Base-by-base conservation (phyloP, 2,329 filamentous ascomycete species). In the Pseudogymnoascus sp. region DNA sequence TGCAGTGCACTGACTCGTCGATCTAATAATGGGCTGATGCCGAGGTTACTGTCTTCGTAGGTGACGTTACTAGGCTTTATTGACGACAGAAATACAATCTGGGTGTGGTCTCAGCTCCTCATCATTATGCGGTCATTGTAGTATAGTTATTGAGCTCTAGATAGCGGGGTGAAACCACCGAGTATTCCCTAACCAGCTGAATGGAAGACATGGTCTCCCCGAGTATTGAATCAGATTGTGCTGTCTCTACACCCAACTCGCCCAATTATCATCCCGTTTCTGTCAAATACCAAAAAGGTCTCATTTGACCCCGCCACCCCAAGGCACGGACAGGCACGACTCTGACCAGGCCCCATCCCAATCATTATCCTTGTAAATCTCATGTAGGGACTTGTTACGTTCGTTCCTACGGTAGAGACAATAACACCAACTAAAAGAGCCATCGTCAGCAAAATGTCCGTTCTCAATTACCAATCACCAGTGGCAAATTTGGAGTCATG, bases 151-250 rank as follows among this genome's bases (percentile, higher is more conserved):
- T 53, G n/a, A 31, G 4, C 14, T 16, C 8, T 12, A 53, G 14
- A 31, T 31, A 31, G 46, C 46, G n/a, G 46, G 11, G n/a, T 53
- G n/a, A 53, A 31, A 53, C 46, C n/a, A 31, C n/a, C 25, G 25
- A 53, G 6, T 53, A 53, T 31, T 31, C 46, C 46, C 46, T 53
- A 53, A 31, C 46, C 46, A 53, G 46, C 46, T 53, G 46, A 53
- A 53, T 31, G 18, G 11, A 53, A 53, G 46, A 53, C 46, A 53
- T 53, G 46, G n/a, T 31, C 4, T 31, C 11, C 46, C 8, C 25
- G n/a, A 16, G 8, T 7, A 53, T 31, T 31, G n/a, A 53, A 53
- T 53, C 25, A 53, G 12, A 31, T 31, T 53, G 25, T 16, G 46
- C 25, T 12, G 46, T 4, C n/a, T 50, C 21, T 31, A 53, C 12